Conservation (phyloP, 2,329 filamentous ascomycete species). For the Diaporthe citriasiana region DNA sequence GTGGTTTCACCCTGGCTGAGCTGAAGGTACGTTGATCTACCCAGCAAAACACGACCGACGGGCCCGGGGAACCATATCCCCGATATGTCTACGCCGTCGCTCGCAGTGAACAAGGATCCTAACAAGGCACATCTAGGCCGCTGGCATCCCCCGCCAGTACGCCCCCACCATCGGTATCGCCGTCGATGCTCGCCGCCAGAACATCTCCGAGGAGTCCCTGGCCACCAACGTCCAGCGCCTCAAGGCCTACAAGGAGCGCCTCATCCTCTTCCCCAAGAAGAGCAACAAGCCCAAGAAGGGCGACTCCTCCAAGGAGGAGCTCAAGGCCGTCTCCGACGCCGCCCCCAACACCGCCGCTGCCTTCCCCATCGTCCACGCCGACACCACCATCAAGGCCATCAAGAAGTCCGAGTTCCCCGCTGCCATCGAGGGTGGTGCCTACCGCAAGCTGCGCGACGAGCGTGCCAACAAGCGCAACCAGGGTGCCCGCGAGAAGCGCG, state of each 20-base stretch:
- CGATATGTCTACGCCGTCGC: conserved; percentile 1
- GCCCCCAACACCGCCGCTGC: conserved; percentile 65
- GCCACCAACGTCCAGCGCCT: conserved; percentile 96
- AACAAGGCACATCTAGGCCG: conserved; percentile 76
- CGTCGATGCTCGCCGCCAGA: conserved; percentile 96
- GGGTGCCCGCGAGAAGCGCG: conserved; percentile 94
- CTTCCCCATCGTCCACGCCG: conserved; percentile 81
- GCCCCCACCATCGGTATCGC: conserved; percentile 97
- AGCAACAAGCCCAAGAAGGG: conserved; percentile 94
- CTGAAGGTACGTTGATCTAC: conserved; percentile 81
- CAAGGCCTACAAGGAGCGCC: conserved; percentile 95
- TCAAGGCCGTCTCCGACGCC: conserved; percentile 71
- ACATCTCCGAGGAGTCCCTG: conserved; percentile 96
- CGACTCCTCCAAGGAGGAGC: conserved; percentile 88
- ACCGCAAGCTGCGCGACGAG: conserved; percentile 85
- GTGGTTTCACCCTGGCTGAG: conserved; percentile 97
- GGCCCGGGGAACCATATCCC: neutral
- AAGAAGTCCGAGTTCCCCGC: conserved; percentile 85
- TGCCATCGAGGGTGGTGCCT: conserved; percentile 85
- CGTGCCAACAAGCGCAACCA: conserved; percentile 85
- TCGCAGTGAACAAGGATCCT: conserved; percentile 46
- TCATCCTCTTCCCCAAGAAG: conserved; percentile 98
- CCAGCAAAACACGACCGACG: neutral
- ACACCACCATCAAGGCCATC: conserved; percentile 78
- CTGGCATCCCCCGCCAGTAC: conserved; percentile 93